Conservation (phyloP, 1,284 basidiomycete species). For the Mycena sp. region DNA sequence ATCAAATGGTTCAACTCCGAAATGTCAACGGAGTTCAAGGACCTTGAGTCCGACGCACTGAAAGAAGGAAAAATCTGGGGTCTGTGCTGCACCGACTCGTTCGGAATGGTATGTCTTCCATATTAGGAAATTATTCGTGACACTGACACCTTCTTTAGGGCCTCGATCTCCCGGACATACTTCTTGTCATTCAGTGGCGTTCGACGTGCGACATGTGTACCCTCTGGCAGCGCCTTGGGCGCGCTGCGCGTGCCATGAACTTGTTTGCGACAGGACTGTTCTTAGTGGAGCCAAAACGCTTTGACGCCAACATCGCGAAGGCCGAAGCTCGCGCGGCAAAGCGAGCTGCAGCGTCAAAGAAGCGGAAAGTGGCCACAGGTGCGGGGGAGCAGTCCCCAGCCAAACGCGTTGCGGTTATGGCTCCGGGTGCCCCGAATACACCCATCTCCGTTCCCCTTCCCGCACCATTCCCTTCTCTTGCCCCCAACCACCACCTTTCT, state of each 20-base stretch:
- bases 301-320: constrained; percentile 23
- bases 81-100: constrained; percentile 39
- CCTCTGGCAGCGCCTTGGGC: constrained; percentile 31
- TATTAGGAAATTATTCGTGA: neutral
- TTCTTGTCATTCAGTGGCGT: constrained; percentile 44
- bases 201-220: constrained; percentile 27
- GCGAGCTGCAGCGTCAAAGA: constrained; percentile 20
- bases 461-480: neutral
- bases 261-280: constrained; percentile 21
- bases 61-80: constrained; percentile 25
- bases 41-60: constrained; percentile 20
- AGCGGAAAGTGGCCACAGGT: constrained; percentile 4
- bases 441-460: neutral
- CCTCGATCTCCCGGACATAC: constrained; percentile 43
- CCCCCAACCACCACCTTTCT: too few relatives aligned
- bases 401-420: neutral
- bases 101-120: constrained; percentile 42
- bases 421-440: neutral
- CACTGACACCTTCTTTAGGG: constrained; percentile 34
- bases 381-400: neutral
- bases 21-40: constrained; percentile 33
- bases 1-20: constrained; percentile 38
- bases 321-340: constrained; percentile 29
- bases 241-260: constrained; percentile 25
- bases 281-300: constrained; percentile 29